Evolutionary conservation across 129 eudicot species (phyloP), one percentile per base, ranked within the genome.

Genomic region (Artemisia annua): DNA sequence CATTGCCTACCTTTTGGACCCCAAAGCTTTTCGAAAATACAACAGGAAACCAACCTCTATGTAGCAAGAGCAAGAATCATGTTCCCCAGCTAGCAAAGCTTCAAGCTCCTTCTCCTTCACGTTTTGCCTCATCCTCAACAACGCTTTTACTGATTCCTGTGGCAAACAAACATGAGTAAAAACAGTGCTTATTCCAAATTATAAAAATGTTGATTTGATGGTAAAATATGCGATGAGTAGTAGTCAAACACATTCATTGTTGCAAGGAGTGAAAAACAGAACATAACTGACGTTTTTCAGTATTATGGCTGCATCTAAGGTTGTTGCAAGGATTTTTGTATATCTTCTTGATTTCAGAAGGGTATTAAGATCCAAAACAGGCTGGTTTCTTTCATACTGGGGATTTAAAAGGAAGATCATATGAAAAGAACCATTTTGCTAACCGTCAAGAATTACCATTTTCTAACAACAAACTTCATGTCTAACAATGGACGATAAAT

Each of bases 71-170:
- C 87, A 89, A 70, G 92, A 72, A 82, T 93, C 98, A 51, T 89
- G 96, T 79, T 93, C 98, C 75, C 92, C 97, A 14, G 92, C 72
- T 82, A 93, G 74, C 69, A 93, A 76, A 80, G 98, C 96, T 85
- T 87, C 92, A 68, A 89, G 87, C 81, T 93, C 98, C 76, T 87
- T 89, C 80, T 89, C 95, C 80, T 85, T 89, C 59, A 80, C 73
- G 56, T 75, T 79, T 69, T 79, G 87, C 78, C 96, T 89, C 88
- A 89, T 81, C n/a, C 14, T 70, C 69, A 84, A 81, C 78, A 93
- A 78, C 70, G 96, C 92, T 22, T 84, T 87, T 78, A 87, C 13
- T 0, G 89, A 80, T 60, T 93, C 98, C 98, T 93, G 84, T 50
- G 67, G 53, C 58, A 81, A 57, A 51, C 15, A 79, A 39, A 16